Evolutionary conservation across 768 basidiomycete genomes (phyloP).

Genomic region (Xanthoconium stramineum): DNA sequence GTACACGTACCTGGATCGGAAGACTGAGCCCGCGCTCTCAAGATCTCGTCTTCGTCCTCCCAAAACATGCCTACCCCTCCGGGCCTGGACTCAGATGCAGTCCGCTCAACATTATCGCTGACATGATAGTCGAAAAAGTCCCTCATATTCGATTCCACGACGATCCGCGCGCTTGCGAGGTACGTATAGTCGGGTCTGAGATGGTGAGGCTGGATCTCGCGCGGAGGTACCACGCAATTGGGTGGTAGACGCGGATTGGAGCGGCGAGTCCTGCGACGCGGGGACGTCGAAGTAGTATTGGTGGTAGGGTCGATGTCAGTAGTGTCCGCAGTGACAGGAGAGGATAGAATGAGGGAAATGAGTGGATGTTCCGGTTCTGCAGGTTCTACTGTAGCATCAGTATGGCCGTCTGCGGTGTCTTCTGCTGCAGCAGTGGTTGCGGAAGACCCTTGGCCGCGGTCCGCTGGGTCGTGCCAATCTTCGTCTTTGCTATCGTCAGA

Average conservation of each 20-base stretch:
- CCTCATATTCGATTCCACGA: conserved; percentile 50
- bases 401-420: neutral
- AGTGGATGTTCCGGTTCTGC: conserved; percentile 6
- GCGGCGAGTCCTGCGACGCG: conserved; percentile 18
- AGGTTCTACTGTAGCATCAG: conserved; percentile 8
- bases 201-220: conserved; percentile 26
- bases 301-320: neutral
- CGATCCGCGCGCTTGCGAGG: conserved; percentile 47
- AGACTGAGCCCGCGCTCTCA: neutral
- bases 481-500: conserved; percentile 20
- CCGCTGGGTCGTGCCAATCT: conserved; percentile 20
- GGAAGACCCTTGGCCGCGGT: neutral
- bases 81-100: neutral
- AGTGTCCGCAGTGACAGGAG: neutral
- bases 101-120: neutral
- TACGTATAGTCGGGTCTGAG: conserved; percentile 49
- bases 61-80: conserved; percentile 23
- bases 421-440: neutral
- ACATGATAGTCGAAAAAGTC: conserved; percentile 30
- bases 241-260: conserved; percentile 15
- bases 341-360: conserved; percentile 10
- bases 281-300: neutral
- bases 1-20: conserved; percentile 4
- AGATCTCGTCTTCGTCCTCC: conserved; percentile 26
- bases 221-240: conserved; percentile 15